Percentiles rank a stretch among this genome's conserved stretches.
Conservation (phyloP, 2,329 filamentous ascomycete genomes). For the Clarireedia monteithiana region DNA sequence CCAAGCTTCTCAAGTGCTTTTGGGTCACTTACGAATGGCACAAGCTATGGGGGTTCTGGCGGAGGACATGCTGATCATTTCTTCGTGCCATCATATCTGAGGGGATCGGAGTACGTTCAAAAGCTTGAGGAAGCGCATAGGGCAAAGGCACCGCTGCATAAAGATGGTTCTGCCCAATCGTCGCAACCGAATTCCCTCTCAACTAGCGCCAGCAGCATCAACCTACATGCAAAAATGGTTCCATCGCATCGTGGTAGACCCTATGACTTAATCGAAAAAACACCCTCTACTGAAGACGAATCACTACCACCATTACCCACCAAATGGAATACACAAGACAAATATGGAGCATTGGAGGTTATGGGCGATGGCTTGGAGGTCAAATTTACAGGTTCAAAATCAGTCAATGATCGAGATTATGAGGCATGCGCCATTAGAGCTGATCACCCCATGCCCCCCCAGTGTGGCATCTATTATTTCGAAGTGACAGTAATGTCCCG, state of each 20-base stretch:
- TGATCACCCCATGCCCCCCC: conserved; percentile 77
- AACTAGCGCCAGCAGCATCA: conserved; percentile 46
- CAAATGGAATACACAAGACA: conserved; percentile 75
- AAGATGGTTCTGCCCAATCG: conserved; percentile 35
- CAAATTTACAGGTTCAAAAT: conserved; percentile 44
- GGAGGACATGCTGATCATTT: conserved; percentile 39
- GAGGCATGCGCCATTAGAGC: conserved; percentile 79
- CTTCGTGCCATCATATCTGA: conserved; percentile 80
- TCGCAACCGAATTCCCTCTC: conserved; percentile 40
- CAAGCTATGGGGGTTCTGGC: conserved; percentile 19
- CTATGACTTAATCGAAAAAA: conserved; percentile 76
- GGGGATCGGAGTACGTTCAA: conserved; percentile 68
- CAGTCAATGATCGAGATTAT: conserved; percentile 45
- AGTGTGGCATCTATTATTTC: conserved; percentile 93
- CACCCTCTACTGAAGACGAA: conserved; percentile 53
- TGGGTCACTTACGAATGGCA: conserved; percentile 24
- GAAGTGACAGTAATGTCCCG: conserved; percentile 63
- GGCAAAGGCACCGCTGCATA: conserved; percentile 46
- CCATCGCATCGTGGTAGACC: conserved; percentile 68
- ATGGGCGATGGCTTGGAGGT: conserved; percentile 67
- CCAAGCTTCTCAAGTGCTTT: conserved; percentile 30
- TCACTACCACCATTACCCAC: conserved; percentile 65
- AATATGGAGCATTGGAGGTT: conserved; percentile 65
- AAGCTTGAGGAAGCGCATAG: conserved; percentile 64
- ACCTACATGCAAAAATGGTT: conserved; percentile 48